Evolutionary conservation across 306 rosid species (phyloP).

Genomic region (Prosopis cineraria): DNA sequence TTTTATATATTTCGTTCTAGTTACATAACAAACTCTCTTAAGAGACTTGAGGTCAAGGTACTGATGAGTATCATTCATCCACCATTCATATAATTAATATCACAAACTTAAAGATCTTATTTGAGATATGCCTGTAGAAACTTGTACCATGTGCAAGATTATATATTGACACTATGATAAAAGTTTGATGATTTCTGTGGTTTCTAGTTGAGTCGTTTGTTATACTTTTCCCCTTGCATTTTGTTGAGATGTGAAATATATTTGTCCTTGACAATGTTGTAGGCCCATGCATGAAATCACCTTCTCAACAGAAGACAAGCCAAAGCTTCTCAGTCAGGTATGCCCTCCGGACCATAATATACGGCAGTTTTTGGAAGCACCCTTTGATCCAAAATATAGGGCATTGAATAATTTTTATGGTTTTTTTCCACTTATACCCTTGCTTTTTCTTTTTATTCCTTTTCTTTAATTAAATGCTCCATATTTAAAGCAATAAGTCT

Average conservation of each 20-base stretch:
- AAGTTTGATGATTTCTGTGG: slow-evolving; percentile 26
- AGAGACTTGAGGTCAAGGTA: slow-evolving; percentile 31
- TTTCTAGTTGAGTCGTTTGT: slow-evolving; percentile 12
- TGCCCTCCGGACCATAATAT: too few relatives aligned
- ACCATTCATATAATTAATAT: background rate
- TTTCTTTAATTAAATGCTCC: too few relatives aligned
- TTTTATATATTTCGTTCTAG: slow-evolving; percentile 24
- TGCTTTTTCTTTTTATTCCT: too few relatives aligned
- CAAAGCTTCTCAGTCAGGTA: slow-evolving; percentile 99
- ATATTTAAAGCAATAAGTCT: too few relatives aligned
- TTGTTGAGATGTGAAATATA: slow-evolving; percentile 9
- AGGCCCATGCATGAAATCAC: slow-evolving; percentile 99
- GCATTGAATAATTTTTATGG: too few relatives aligned
- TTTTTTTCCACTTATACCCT: too few relatives aligned
- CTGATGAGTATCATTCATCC: slow-evolving; percentile 22
- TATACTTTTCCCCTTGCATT: slow-evolving; percentile 25
- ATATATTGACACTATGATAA: background rate
- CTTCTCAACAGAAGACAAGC: slow-evolving; percentile 92
- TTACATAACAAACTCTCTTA: slow-evolving; percentile 9
- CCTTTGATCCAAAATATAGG: too few relatives aligned
- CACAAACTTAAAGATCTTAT: slow-evolving; percentile 24
- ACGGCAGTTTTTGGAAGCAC: too few relatives aligned
- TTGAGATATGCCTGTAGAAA: slow-evolving; percentile 28
- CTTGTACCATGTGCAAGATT: slow-evolving; percentile 13
- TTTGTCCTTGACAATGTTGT: slow-evolving; percentile 47